These are phyloP conservation scores for Coniochaeta sp. DNA, from an alignment of 2,329 filamentous ascomycete genomes.

Conservation along the genomic window DNA sequence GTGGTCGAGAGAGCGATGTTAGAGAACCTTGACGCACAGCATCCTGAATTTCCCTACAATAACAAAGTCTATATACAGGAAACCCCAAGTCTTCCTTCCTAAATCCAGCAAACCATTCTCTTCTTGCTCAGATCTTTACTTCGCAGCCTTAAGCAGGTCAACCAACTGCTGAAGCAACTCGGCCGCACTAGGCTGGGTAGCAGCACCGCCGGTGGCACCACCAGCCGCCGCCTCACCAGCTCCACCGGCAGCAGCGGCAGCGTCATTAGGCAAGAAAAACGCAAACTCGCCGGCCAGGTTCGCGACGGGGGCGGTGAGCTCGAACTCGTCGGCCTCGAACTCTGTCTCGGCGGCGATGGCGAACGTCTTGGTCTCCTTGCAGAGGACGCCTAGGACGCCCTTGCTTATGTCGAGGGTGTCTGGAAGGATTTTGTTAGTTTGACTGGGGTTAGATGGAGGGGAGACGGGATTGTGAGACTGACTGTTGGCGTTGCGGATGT, in stretches of 20 bases:
- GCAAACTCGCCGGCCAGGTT: conserved; percentile 26
- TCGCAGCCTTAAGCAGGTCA: background rate
- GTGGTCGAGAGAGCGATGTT: too few species aligned
- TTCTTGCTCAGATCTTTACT: background rate
- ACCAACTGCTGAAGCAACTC: conserved; percentile 5
- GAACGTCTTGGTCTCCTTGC: conserved; percentile 25
- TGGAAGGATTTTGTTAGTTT: conserved; percentile 2
- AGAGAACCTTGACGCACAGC: too few species aligned
- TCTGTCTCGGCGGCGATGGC: conserved; percentile 30
- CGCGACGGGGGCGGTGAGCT: conserved; percentile 22
- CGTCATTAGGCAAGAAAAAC: conserved; percentile 22
- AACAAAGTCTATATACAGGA: too few species aligned
- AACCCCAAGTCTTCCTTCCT: too few species aligned
- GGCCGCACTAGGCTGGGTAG: background rate
- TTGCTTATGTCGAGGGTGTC: conserved; percentile 27
- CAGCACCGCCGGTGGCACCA: conserved; percentile 6
- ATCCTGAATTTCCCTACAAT: too few species aligned
- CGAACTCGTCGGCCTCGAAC: conserved; percentile 34
- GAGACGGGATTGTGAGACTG: conserved; percentile 9
- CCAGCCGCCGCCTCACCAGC: conserved; percentile 4
- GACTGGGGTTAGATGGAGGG: background rate
- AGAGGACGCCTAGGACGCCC: conserved; percentile 27
- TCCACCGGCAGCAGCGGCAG: conserved; percentile 10
- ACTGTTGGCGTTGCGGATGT: conserved; percentile 28
- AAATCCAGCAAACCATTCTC: too few species aligned